phyloP scores from a whole-genome alignment of 176 grass and related monocot genomes.

The Echinochloa phyllopogon region DNA sequence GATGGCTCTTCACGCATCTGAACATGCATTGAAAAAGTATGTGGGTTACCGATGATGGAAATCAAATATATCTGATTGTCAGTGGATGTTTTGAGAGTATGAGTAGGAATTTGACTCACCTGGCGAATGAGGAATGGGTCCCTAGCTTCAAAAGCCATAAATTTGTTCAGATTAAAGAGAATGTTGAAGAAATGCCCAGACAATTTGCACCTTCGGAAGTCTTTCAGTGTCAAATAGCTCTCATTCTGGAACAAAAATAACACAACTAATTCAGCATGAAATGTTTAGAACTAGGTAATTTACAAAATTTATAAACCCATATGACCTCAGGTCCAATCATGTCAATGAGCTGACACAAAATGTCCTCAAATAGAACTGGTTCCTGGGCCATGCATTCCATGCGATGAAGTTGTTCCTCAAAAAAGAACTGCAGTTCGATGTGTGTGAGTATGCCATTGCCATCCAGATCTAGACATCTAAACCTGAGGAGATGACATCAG shows the following conservation, averaged over 20 bases:
- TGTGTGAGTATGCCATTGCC: constrained; percentile 81
- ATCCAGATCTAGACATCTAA: constrained; percentile 96
- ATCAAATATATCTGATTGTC: background rate
- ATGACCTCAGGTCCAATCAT: constrained; percentile 92
- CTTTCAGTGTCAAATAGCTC: constrained; percentile 64
- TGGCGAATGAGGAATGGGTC: constrained; percentile 98
- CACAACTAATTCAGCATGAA: constrained; percentile 34
- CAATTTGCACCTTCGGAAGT: constrained; percentile 79
- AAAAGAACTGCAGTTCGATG: constrained; percentile 93
- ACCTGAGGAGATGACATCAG: constrained; percentile 61
- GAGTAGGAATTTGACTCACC: constrained; percentile 53
- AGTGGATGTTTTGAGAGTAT: constrained; percentile 17
- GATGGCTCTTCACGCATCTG: constrained; percentile 96
- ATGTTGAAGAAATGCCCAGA: constrained; percentile 94
- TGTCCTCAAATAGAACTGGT: constrained; percentile 92
- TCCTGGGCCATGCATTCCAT: constrained; percentile 99
- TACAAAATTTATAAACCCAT: constrained; percentile 34
- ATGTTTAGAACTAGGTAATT: constrained; percentile 16
- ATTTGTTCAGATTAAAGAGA: constrained; percentile 97
- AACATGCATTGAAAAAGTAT: constrained; percentile 31
- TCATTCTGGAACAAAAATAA: constrained; percentile 70
- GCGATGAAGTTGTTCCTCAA: constrained; percentile 96
- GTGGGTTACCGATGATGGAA: constrained; percentile 7
- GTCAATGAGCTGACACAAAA: constrained; percentile 93
- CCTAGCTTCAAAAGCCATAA: constrained; percentile 92